Base-by-base conservation (phyloP, 2,329 filamentous ascomycete species). In the Aspergillus fischeri region DNA sequence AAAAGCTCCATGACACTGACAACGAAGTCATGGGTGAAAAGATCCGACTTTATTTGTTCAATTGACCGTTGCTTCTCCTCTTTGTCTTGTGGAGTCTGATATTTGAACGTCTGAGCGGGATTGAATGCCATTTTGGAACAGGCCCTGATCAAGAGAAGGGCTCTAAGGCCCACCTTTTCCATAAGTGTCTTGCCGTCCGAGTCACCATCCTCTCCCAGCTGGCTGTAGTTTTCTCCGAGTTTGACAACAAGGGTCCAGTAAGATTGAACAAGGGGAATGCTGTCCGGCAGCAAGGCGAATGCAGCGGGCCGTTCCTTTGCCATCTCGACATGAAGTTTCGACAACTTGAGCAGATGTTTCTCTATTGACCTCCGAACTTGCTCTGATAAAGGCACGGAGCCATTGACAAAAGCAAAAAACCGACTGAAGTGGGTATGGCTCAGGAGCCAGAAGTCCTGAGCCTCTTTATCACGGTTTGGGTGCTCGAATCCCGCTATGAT, bases 281-380 rank as follows among this genome's bases (percentile, higher is more conserved):
- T 92, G 66, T 90, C 87, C 1, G 92, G 91, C 6, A 99, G 81
- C 11, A 91, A 80, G 0, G 88, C 86, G 73, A 97, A 97, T 54
- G 91, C 90, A 3, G 89, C 87, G 1, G 92, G 86, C 70, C 96
- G 92, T 4, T 81, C 77, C 51, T 85, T 85, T 1, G 91, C 86
- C 87, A 97, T 93, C 55, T 91, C 87, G 42, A 95, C 81, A 70
- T 97, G 94, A 3, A 99, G 79, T 74, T 97, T 99, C 3, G 92
- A 87, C 51, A 97, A 87, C 69, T 97, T 92, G 45, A 97, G 77
- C 2, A 96, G 79, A 69, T 97, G 92, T 70, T 92, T 95, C 63
- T 90, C 89, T n/a, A 96, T 78, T 25, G 88, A 70, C 38, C 82
- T 83, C 57, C 84, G 83, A 25, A 86, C 81, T 3, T 77, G 73